Evolutionary conservation across 306 rosid genomes (phyloP), one percentile per base, ranked within the genome.

Genomic region (Trifolium repens): DNA sequence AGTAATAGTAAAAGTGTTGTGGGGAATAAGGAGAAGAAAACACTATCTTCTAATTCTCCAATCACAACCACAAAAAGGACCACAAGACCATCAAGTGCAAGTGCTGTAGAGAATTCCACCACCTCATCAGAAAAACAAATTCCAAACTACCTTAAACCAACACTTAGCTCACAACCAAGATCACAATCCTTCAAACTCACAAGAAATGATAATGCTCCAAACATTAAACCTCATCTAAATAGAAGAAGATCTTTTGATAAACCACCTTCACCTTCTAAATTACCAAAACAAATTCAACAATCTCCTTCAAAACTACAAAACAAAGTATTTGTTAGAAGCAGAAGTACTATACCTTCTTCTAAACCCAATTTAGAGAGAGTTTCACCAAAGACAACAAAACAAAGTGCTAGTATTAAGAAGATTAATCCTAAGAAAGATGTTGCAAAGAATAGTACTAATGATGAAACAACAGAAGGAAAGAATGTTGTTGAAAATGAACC

Each of bases 181-280:
- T 69, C 89, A 5, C 69, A 52, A 7, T 75, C 70, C 63, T 71
- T 55, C 77, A 79, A 69, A 47, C 30, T 69, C 2, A 30, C 59
- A 17, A 88, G 42, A 73, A 88, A n/a, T 19, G 43, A 79, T 26
- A 58, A 58, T 24, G 43, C 70, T 12, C n/a, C 44, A 12, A 66
- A 53, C 27, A 85, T 55, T 19, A 86, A 76, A 67, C 69, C 93
- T 5, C 16, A 15, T 3, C 5, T 79, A 26, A 83, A 81, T 39
- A 84, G 99, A 78, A 90, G 97, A 85, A 92, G 91, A 74, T 96
- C 99, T n/a, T 75, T 92, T 5, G 99, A 96, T 65, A 91, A 57
- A 73, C 93, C 96, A 9, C 83, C 88, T 1, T 79, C 96, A 2
- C 73, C 87, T 68, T 85, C 93, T 3, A 77, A 71, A 40, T 10